phyloP scores from a whole-genome alignment of 73 alveolate genomes.

The Tetrahymena elliotti region DNA sequence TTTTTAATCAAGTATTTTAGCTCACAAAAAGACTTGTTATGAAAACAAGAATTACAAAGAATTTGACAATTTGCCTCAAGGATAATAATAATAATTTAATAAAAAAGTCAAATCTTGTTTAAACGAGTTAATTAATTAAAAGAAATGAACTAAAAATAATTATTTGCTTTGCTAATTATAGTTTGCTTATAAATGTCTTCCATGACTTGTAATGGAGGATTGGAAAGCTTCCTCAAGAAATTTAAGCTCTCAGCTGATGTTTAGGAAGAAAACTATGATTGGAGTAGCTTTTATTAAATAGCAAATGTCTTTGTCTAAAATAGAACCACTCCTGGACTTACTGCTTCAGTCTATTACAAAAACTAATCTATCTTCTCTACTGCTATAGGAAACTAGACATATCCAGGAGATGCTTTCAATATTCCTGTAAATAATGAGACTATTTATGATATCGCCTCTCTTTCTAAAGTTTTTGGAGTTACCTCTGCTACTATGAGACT shows the following conservation, averaged over 20 bases:
- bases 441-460: conserved; percentile 28
- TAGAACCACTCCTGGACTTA: neutral
- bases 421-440: conserved; percentile 8
- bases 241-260: neutral
- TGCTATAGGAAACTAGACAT: conserved; percentile 14
- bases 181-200: neutral
- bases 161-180: neutral
- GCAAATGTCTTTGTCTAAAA: neutral
- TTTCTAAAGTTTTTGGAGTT: conserved; percentile 28
- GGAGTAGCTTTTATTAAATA: neutral
- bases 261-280: neutral
- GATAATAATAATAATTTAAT: neutral
- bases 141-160: neutral
- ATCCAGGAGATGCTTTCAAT: conserved; percentile 21
- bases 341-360: neutral
- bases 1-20: neutral
- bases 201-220: neutral
- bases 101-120: neutral
- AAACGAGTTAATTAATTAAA: neutral
- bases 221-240: neutral
- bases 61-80: neutral
- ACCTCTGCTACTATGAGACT: conserved; percentile 35
- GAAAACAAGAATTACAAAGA: neutral
- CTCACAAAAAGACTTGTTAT: neutral
- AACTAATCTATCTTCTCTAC: neutral